Evolutionary conservation across 768 basidiomycete genomes (phyloP), one percentile per base, ranked within the genome.

Genomic region (Suillus luteus): DNA sequence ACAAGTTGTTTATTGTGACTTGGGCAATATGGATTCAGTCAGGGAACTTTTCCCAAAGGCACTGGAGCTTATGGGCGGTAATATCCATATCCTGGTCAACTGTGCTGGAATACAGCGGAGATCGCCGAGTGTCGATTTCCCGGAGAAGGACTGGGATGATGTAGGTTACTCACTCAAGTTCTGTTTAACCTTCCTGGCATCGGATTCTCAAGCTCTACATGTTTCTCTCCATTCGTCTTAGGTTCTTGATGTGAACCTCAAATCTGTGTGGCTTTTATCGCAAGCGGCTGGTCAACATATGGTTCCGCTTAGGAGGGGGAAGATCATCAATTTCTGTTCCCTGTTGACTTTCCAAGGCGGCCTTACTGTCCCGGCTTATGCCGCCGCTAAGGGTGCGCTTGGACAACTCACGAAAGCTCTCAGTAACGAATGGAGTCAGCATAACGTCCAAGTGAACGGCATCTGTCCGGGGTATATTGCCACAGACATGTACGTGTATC

Each of bases 281-380:
- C 91, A 91, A 76, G 90, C 92, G 58, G 91, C 90, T n/a, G 95
- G 93, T 14, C 80, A 83, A 66, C 95, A 97, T 78, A 96, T 96
- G 94, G 86, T 95, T 12, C 87, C 82, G 61, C 86, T 79, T 69
- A 81, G 80, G 75, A 75, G 92, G 76, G 79, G 93, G 38, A 89
- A 89, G 73, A 87, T 90, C 69, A 88, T 90, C 73, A 89, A 89
- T 73, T 81, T 89, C 67, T 85, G 83, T 65, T 85, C 83, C 55
- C 76, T 85, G 46, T 67, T 83, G 60, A 81, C 78, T 37, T 82
- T 78, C 66, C 78, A 85, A 71, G 85, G 84, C 55, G 89, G 89
- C 52, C 62, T 90, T 59, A 89, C 87, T 15, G 84, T 96, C 46
- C 93, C 95, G 22, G 95, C 95, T 12, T 96, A 96, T 71, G 92